These are phyloP conservation scores for Fusarium sp. DNA, from an alignment of 2,329 filamentous ascomycete species.

Conservation along the genomic window DNA sequence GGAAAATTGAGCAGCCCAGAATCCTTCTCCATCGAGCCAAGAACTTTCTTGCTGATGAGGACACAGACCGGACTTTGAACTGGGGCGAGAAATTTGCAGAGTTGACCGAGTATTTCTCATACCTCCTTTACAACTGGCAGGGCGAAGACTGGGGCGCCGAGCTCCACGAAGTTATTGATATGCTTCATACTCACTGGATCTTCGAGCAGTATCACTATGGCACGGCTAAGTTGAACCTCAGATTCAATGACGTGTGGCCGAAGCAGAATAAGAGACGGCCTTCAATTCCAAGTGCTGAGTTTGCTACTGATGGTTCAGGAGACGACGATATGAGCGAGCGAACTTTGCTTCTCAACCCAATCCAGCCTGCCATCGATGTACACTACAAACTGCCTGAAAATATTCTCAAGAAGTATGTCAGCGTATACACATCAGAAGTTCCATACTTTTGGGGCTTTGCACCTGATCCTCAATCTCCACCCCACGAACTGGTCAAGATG, in stretches of 20 bases:
- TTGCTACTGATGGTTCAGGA: background rate
- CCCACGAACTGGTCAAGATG: constrained; percentile 52
- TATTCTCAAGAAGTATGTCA: constrained; percentile 31
- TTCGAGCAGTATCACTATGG: constrained; percentile 55
- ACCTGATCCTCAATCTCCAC: background rate
- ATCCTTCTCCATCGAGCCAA: constrained; percentile 52
- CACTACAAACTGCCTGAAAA: constrained; percentile 44
- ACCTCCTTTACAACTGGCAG: constrained; percentile 47
- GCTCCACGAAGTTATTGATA: constrained; percentile 50
- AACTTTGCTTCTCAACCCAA: constrained; percentile 28
- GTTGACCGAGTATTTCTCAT: constrained; percentile 56
- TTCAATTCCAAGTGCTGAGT: constrained; percentile 36
- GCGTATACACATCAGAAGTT: constrained; percentile 26
- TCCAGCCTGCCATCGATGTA: constrained; percentile 37
- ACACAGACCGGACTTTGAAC: constrained; percentile 57
- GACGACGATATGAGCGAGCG: constrained; percentile 29
- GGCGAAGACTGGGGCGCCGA: constrained; percentile 50
- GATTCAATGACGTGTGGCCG: constrained; percentile 40
- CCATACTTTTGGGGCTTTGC: constrained; percentile 22
- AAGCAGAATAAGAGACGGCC: constrained; percentile 48
- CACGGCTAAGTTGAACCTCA: constrained; percentile 44
- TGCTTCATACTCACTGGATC: constrained; percentile 53
- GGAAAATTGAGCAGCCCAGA: constrained; percentile 52
- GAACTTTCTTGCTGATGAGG: constrained; percentile 65
- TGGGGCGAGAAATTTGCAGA: constrained; percentile 57